Base-by-base conservation (phyloP, 352 stramenopile genomes). In the Globisporangium alternatum region DNA sequence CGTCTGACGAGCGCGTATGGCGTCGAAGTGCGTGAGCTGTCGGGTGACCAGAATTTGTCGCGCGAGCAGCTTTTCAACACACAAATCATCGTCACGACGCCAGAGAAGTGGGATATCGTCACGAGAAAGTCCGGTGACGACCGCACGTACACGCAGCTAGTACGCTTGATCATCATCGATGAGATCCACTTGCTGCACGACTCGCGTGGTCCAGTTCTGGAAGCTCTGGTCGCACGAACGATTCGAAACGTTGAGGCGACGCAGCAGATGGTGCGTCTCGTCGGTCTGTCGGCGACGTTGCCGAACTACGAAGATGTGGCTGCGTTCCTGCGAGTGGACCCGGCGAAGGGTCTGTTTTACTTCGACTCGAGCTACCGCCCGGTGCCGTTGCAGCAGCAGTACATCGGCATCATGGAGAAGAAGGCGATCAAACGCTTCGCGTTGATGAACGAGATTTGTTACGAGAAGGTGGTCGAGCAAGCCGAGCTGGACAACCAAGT, bases 91-190 rank as follows among this genome's bases (percentile, higher is more conserved):
- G 97, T 99, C 17, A 99, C 98, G 31, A 99, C 98, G 9, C 98
- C 98, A 1, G 98, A 99, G 67, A 99, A 99, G 78, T 99, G 97
- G 97, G 98, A 99, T 81, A 99, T 99, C 70, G 97, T 99, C 49
- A 99, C 98, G 25, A 89, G 98, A 58, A 99, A 99, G 79, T 96
- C 94, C 25, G 97, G 98, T 37, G 97, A 99, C 55, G 83, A 96
- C 60, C 84, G 97, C 53, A 96, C 97, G 7, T 99, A 99, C 79
- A 99, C 97, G 3, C 97, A 99, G 71, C 86, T 99, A 5, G 97
- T 99, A 15, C 94, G 95, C 8, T 73, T 99, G 33, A 90, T 99
- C 43, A 99, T 99, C 73, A 98, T 99, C 58, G 98, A 99, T 89
- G 98, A 99, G 80, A 99, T 99, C 68, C 98, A 99, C 74, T 83